Evolutionary conservation across 208 protist genomes (phyloP).

Genomic region (Novymonas esmeraldas): DNA sequence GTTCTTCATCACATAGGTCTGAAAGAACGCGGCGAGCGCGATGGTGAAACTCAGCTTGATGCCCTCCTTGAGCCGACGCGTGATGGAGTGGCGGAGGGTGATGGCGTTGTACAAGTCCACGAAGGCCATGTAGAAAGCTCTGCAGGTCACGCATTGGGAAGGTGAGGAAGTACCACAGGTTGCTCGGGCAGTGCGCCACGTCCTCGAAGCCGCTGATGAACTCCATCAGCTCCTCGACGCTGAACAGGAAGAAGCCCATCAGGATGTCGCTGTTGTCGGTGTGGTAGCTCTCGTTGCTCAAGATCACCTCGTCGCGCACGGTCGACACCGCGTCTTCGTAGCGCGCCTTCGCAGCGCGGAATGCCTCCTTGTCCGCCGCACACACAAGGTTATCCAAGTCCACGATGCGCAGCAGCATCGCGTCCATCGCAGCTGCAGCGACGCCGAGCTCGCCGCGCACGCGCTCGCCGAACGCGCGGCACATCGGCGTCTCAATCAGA

Average conservation of each 20-base stretch:
- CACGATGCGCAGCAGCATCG: conserved; percentile 71
- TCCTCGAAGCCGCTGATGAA: conserved; percentile 65
- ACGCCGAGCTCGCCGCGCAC: conserved; percentile 54
- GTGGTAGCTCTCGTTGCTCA: conserved; percentile 85
- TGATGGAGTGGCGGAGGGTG: conserved; percentile 56
- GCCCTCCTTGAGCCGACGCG: conserved; percentile 82
- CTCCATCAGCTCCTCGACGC: conserved; percentile 76
- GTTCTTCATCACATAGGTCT: conserved; percentile 75
- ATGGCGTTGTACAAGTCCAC: conserved; percentile 43
- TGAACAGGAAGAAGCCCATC: conserved; percentile 87
- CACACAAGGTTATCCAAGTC: conserved; percentile 60
- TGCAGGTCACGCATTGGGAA: conserved; percentile 62
- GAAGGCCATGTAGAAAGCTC: conserved; percentile 51
- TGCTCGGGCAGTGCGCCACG: conserved; percentile 39
- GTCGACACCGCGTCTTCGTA: conserved; percentile 76
- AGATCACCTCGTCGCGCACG: conserved; percentile 76
- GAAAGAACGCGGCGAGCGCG: conserved; percentile 70
- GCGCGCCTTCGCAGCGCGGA: conserved; percentile 44
- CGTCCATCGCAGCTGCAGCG: conserved; percentile 80
- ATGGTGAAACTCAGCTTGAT: conserved; percentile 82
- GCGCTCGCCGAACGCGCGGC: conserved; percentile 58
- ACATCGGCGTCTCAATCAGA: conserved; percentile 73
- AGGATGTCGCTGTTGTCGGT: conserved; percentile 82
- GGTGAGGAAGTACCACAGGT: conserved; percentile 53
- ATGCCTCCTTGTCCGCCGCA: conserved; percentile 58